Conservation (phyloP, 768 basidiomycete species). For the Gloeopeniophorella convolvens region DNA sequence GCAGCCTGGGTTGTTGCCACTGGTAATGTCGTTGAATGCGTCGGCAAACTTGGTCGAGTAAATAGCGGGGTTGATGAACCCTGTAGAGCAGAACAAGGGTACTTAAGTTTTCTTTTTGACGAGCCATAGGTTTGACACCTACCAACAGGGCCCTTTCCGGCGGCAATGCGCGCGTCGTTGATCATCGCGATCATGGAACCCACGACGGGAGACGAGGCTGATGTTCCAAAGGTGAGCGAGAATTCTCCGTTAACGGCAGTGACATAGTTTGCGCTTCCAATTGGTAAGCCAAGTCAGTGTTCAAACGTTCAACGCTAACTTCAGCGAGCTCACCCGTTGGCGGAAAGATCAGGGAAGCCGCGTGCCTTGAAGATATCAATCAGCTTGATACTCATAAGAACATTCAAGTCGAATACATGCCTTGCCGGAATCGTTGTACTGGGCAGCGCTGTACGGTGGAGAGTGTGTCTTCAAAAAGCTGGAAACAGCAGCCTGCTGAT, state of each 20-base stretch:
- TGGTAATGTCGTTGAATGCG: slow-evolving; percentile 26
- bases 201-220: slow-evolving; percentile 31
- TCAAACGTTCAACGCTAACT: too few species aligned
- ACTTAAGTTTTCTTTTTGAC: too few species aligned
- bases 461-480: slow-evolving; percentile 28
- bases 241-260: slow-evolving; percentile 29
- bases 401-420: slow-evolving; percentile 14
- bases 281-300: not conserved
- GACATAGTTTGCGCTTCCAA: slow-evolving; percentile 27
- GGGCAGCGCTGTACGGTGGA: slow-evolving; percentile 29
- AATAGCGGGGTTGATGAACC: slow-evolving; percentile 54
- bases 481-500: slow-evolving; percentile 28
- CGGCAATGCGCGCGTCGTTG: slow-evolving; percentile 33
- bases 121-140: not conserved
- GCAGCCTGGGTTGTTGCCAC: slow-evolving; percentile 23
- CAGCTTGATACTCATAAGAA: not conserved
- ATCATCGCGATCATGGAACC: slow-evolving; percentile 31
- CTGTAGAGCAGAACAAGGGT: not conserved
- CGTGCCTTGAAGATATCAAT: slow-evolving; percentile 20
- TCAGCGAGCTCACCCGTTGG: slow-evolving; percentile 26
- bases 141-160: slow-evolving; percentile 31
- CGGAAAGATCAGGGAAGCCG: slow-evolving; percentile 30
- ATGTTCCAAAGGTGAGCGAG: slow-evolving; percentile 31
- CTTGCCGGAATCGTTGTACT: slow-evolving; percentile 31
- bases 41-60: slow-evolving; percentile 19